These are phyloP conservation scores for Scopulariopsis brevicaulis DNA, from an alignment of 2,329 filamentous ascomycete genomes.

Conservation along the genomic window DNA sequence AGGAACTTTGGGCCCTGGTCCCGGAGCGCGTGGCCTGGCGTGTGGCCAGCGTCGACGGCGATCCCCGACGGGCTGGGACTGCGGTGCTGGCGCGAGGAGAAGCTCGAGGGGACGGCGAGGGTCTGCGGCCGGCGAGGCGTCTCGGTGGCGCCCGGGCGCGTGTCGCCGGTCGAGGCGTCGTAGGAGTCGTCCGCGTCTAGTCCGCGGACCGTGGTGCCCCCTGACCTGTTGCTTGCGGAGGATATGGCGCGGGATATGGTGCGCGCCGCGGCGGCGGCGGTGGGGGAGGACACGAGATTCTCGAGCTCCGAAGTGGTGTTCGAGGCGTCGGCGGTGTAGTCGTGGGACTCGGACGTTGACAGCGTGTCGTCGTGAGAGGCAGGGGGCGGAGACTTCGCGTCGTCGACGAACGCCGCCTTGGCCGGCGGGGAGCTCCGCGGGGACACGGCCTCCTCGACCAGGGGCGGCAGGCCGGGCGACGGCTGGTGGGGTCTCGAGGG, in stretches of 20 bases:
- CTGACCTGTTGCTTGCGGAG: constrained; percentile 20
- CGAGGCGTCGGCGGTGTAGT: constrained; percentile 15
- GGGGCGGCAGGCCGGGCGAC: constrained; percentile 8
- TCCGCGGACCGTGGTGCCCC: constrained; percentile 6
- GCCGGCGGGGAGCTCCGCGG: background rate
- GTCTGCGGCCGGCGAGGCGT: constrained; percentile 8
- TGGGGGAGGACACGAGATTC: constrained; percentile 43
- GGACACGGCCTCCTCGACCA: background rate
- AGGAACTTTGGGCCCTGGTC: constrained; percentile 44
- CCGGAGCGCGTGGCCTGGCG: constrained; percentile 33
- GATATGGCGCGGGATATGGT: constrained; percentile 40
- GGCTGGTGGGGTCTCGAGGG: constrained; percentile 5
- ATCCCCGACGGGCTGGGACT: constrained; percentile 15
- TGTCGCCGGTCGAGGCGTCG: constrained; percentile 10
- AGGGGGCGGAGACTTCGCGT: background rate
- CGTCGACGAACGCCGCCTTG: background rate
- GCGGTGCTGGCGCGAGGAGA: background rate
- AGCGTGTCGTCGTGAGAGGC: background rate
- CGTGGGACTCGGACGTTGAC: constrained; percentile 7
- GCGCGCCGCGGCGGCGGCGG: constrained; percentile 40
- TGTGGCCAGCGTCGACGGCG: constrained; percentile 30
- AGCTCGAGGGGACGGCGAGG: constrained; percentile 7
- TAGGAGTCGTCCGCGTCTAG: constrained; percentile 10
- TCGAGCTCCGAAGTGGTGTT: constrained; percentile 40
- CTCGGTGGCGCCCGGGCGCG: constrained; percentile 14